Conservation (phyloP, 805 yeast species). For the Lachancea fermentati region DNA sequence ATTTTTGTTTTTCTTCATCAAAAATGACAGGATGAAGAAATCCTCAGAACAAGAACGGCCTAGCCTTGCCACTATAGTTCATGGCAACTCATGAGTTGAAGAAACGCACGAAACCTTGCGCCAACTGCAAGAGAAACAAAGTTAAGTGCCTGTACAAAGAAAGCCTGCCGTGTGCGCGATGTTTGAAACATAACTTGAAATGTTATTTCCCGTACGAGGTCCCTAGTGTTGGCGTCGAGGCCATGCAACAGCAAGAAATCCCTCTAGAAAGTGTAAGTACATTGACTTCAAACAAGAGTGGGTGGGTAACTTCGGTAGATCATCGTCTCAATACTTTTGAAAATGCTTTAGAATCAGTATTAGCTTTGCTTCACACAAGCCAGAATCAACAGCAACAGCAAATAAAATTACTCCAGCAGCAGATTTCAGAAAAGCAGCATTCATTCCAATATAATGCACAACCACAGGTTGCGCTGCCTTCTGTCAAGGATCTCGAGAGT, state of each 20-base stretch:
- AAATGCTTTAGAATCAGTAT: constrained; percentile 35
- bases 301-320: constrained; percentile 37
- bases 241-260: background rate
- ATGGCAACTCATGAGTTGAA: constrained; percentile 14
- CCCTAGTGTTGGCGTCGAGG: background rate
- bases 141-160: constrained; percentile 52
- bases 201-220: constrained; percentile 46
- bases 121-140: constrained; percentile 55
- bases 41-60: too few relatives aligned
- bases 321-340: constrained; percentile 37
- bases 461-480: background rate
- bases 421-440: constrained; percentile 3
- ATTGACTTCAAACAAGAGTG: too few relatives aligned
- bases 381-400: constrained; percentile 18
- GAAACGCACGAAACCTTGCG: constrained; percentile 50
- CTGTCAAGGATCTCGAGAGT: background rate
- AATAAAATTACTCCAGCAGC: constrained; percentile 13
- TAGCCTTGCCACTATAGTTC: too few relatives aligned
- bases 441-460: background rate
- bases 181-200: constrained; percentile 38
- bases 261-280: too few relatives aligned
- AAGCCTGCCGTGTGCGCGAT: constrained; percentile 51
- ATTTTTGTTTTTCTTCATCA: too few relatives aligned
- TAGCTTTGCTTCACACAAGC: constrained; percentile 31
- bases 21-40: too few relatives aligned